Evolutionary conservation across 116 monocot genomes (phyloP), one percentile per base, ranked within the genome.

Genomic region (Dioscorea cayenensis): DNA sequence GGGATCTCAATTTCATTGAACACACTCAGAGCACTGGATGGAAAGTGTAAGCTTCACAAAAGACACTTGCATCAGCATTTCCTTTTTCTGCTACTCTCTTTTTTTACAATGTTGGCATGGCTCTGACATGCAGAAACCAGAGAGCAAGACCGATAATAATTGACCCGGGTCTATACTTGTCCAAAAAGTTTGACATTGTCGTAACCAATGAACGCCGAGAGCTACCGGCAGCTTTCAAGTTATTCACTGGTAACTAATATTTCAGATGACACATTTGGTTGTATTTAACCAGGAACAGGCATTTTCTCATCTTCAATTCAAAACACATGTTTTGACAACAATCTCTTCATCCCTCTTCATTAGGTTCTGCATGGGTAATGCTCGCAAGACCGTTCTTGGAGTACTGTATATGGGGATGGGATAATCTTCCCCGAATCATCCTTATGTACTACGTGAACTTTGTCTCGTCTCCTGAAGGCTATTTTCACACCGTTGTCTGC

Each of bases 401-500:
- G 36, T 85, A 87, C 59, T 87, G 87, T 70, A 83, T 84, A 2
- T 82, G 87, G 78, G 87, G 87, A 49, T 91, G 87, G 87, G 90
- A 91, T 22, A 84, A 82, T 51, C 80, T 87, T 19, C 90, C 90
- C 0, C 71, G 90, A 14, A 82, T 75, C 0, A 28, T 87, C 51
- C 70, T 91, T 8, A 80, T 91, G 87, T 91, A 91, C 80, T 91
- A 87, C 62, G 78, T 74, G 14, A 91, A 91, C 67, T 87, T 85
- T 49, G 77, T 91, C 59, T 91, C 87, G 5, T 91, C 90, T 1
- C 87, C 87, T 1, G 90, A 91, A 70, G 90, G 90, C 28, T 91
- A 91, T 66, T 91, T 91, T 72, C 90, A 91, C 20, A 84, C 87
- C 5, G 90, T 91, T 29, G 87, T 91, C 51, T 91, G 90, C 87